These are phyloP conservation scores for Xylariaceae sp. DNA, from an alignment of 2,329 filamentous ascomycete species.

Conservation along the genomic window DNA sequence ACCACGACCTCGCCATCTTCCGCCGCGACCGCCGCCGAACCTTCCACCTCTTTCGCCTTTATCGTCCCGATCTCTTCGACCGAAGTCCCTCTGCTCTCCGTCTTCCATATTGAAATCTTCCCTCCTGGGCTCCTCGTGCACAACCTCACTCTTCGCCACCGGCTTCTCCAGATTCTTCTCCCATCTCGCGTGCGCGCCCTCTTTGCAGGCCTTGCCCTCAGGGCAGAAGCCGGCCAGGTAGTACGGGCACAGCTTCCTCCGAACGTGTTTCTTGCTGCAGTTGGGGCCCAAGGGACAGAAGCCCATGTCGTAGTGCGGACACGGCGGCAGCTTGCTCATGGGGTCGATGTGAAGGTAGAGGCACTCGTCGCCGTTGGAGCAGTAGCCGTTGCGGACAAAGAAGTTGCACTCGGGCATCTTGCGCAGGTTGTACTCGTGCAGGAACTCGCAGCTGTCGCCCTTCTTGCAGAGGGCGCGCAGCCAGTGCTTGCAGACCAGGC, in stretches of 20 bases:
- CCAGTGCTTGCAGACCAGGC: constrained; percentile 97
- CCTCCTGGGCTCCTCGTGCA: constrained; percentile 45
- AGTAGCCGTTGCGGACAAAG: constrained; percentile 89
- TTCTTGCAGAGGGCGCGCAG: constrained; percentile 97
- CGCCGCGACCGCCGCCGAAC: constrained; percentile 20
- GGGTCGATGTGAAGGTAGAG: constrained; percentile 88
- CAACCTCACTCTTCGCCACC: constrained; percentile 62
- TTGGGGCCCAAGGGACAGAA: constrained; percentile 88
- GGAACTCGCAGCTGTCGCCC: constrained; percentile 91
- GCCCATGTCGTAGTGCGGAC: constrained; percentile 88
- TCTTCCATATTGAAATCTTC: constrained; percentile 41
- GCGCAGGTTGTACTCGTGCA: constrained; percentile 97
- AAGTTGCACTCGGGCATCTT: constrained; percentile 99
- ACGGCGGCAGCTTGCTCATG: constrained; percentile 71
- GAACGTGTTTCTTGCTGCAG: constrained; percentile 86
- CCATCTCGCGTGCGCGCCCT: constrained; percentile 81
- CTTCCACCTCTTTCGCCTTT: constrained; percentile 25
- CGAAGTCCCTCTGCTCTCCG: constrained; percentile 26
- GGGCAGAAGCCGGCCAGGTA: constrained; percentile 96
- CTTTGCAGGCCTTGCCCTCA: constrained; percentile 68
- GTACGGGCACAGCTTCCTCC: constrained; percentile 73
- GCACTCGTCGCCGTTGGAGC: constrained; percentile 95
- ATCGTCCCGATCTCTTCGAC: constrained; percentile 25
- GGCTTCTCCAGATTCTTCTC: constrained; percentile 72
- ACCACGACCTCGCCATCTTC: constrained; percentile 3